Percentiles rank a stretch among this genome's conserved stretches.
Evolutionary conservation across 2,329 filamentous ascomycete genomes (phyloP).

Genomic region (Fusarium albidum): DNA sequence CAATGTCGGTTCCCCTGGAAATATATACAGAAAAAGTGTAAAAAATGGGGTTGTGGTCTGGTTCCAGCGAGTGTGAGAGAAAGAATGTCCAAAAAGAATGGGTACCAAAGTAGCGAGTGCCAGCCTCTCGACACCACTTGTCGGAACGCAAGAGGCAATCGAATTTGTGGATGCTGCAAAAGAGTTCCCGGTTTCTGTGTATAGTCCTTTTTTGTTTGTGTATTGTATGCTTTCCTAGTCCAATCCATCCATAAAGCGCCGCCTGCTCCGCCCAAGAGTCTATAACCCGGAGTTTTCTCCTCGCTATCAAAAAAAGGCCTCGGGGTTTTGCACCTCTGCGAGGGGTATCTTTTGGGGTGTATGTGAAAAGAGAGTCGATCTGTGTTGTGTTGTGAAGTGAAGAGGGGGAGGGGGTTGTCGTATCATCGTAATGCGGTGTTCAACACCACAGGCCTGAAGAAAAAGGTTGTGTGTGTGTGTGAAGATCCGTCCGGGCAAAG

Average conservation of each 20-base stretch:
- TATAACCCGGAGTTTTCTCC: conserved; percentile 31
- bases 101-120: conserved; percentile 36
- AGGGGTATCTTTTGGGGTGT: conserved; percentile 43
- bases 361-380: conserved; percentile 31
- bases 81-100: conserved; percentile 27
- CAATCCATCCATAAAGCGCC: conserved; percentile 37
- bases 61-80: conserved; percentile 39
- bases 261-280: conserved; percentile 39
- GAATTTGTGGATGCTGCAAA: conserved; percentile 36
- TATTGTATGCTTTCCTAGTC: conserved; percentile 27
- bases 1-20: conserved; percentile 13
- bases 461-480: conserved; percentile 20
- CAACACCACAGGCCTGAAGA: conserved; percentile 35
- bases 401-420: conserved; percentile 24
- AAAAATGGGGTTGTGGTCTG: conserved; percentile 17
- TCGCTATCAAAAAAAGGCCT: conserved; percentile 27
- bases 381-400: conserved; percentile 18
- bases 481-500: conserved; percentile 23
- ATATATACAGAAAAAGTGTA: conserved; percentile 41
- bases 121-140: conserved; percentile 39
- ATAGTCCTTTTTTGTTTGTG: conserved; percentile 25
- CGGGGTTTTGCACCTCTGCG: conserved; percentile 32
- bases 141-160: conserved; percentile 34
- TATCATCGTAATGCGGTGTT: conserved; percentile 41
- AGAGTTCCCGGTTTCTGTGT: conserved; percentile 19